phyloP scores from a whole-genome alignment of 73 alveolate species.

The Paramecium octaurelia region DNA sequence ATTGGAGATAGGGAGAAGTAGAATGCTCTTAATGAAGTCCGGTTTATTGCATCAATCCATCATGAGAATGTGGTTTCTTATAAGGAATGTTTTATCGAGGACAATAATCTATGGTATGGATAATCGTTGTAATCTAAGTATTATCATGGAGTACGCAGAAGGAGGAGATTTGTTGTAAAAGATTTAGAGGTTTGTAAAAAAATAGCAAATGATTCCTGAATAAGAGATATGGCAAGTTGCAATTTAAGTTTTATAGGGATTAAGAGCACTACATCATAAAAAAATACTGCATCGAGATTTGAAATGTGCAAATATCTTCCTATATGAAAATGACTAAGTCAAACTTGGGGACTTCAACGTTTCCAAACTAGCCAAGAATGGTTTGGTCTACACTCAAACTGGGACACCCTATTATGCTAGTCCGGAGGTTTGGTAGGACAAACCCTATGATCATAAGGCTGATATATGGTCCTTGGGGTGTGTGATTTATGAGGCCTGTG shows the following conservation, averaged over 20 bases:
- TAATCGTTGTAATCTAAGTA: slow-evolving; percentile 37
- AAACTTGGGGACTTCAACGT: slow-evolving; percentile 85
- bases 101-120: slow-evolving; percentile 47
- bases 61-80: slow-evolving; percentile 56
- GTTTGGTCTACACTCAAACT: slow-evolving; percentile 77
- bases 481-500: slow-evolving; percentile 80
- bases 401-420: slow-evolving; percentile 88
- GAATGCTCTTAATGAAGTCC: slow-evolving; percentile 67
- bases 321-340: slow-evolving; percentile 74
- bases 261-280: slow-evolving; percentile 76
- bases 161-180: slow-evolving; percentile 72
- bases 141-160: slow-evolving; percentile 81
- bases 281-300: slow-evolving; percentile 82
- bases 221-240: slow-evolving; percentile 74
- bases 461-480: slow-evolving; percentile 94
- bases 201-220: slow-evolving; percentile 70
- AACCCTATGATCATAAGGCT: slow-evolving; percentile 85
- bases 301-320: slow-evolving; percentile 82
- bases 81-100: slow-evolving; percentile 57
- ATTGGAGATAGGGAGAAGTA: slow-evolving; percentile 63
- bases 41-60: slow-evolving; percentile 67
- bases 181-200: slow-evolving; percentile 65
- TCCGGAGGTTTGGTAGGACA: slow-evolving; percentile 83
- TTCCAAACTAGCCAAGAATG: slow-evolving; percentile 71
- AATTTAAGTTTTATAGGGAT: slow-evolving; percentile 75